Base-by-base conservation (phyloP, 2,329 filamentous ascomycete genomes). In the Epichloe aotearoae region DNA sequence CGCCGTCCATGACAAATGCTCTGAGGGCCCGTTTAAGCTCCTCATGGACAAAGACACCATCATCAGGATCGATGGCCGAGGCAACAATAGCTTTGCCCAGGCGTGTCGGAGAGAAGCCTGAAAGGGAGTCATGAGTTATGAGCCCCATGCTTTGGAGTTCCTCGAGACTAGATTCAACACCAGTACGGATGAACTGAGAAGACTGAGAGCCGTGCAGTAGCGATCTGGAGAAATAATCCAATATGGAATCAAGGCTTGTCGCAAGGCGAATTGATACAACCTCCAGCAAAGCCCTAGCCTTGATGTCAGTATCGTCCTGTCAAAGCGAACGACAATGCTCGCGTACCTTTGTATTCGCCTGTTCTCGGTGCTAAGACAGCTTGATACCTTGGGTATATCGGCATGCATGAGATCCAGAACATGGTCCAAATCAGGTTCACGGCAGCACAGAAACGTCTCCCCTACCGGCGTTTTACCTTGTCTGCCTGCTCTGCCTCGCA, bases 391-490 rank as follows among this genome's bases (percentile, higher is more conserved):
- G 1, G 86, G 86, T 56, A 88, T 72, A 50, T 88, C 83, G 2
- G 84, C 81, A 59, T 85, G 77, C 71, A 89, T 78, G 39, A 89
- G 69, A 51, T 84, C 79, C 34, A 84, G 73, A 4, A 88, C 83
- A 15, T 77, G 77, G 59, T 86, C 82, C 14, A 89, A 65, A 57
- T 89, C 86, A 10, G 71, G 66, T 58, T 80, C 76, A 33, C 80
- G 76, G 59, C 85, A 89, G 61, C 85, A 88, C 1, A 89, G 69
- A 62, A 85, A 89, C 1, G 84, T 89, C 66, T 89, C 86, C 2
- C 86, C 86, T 45, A 86, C 70, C 47, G 86, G 83, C 50, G 87
- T 84, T 60, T 88, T 89, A 46, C 86, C 86, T 65, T 88, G 88
- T 50, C 86, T 76, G 6, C 86, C 86, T 19, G 86, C 86, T 53